phyloP scores from a whole-genome alignment of 805 yeast genomes.

The Kuraishia floccosa region DNA sequence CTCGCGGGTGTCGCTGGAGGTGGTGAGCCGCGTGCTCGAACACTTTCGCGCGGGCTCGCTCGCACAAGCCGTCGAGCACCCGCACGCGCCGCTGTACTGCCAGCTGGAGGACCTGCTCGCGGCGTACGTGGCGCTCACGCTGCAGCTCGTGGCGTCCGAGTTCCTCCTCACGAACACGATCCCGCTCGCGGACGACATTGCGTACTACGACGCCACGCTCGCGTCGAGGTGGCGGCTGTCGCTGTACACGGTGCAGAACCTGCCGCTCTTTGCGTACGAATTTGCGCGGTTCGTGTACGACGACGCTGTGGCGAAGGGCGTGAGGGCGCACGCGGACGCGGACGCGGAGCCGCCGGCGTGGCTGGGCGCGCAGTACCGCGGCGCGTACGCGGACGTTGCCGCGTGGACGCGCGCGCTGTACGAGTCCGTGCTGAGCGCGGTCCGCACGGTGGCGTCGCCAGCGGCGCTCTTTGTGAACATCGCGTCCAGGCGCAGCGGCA shows the following conservation, averaged over 20 bases:
- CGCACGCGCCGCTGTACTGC: conserved; percentile 1
- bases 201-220: conserved; percentile 30
- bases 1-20: background rate
- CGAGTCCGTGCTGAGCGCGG: too few relatives aligned
- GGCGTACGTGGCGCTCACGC: conserved; percentile 10
- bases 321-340: conserved; percentile 7
- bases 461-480: too few relatives aligned
- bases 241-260: conserved; percentile 27
- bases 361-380: too few relatives aligned
- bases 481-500: background rate
- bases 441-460: too few relatives aligned
- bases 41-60: conserved; percentile 1
- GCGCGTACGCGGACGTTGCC: too few relatives aligned
- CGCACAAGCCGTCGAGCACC: too few relatives aligned
- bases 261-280: conserved; percentile 15
- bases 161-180: conserved; percentile 26
- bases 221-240: conserved; percentile 18
- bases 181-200: conserved; percentile 29
- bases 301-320: conserved; percentile 13
- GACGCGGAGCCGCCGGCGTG: too few relatives aligned
- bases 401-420: too few relatives aligned
- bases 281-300: conserved; percentile 9
- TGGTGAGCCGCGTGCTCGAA: conserved; percentile 1
- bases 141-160: conserved; percentile 9
- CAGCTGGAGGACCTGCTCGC: conserved; percentile 12